phyloP scores from a whole-genome alignment of 768 basidiomycete genomes.

The Russula olivacea region DNA sequence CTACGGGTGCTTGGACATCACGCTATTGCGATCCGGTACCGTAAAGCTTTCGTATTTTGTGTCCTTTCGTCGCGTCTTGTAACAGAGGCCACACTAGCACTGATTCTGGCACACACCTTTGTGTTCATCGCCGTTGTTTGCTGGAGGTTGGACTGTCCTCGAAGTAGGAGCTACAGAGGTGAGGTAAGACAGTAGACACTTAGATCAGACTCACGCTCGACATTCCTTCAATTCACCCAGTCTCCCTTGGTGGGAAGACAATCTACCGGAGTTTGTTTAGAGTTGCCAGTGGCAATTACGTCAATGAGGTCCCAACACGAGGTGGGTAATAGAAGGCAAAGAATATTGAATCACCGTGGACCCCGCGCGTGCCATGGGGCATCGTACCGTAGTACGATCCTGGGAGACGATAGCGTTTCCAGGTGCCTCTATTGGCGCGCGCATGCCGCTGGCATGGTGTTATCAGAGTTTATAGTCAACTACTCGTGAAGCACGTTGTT shows the following conservation, averaged over 20 bases:
- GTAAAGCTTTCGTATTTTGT: background rate
- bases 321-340: background rate
- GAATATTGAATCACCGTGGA: too few species aligned
- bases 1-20: background rate
- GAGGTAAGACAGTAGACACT: background rate
- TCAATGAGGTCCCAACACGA: background rate
- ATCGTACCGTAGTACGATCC: background rate
- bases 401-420: background rate
- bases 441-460: too few species aligned
- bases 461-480: too few species aligned
- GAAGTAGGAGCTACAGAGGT: background rate
- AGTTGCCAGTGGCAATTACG: background rate
- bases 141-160: background rate
- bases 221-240: background rate
- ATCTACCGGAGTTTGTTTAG: background rate
- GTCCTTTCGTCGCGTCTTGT: background rate
- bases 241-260: too few species aligned
- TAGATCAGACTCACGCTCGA: background rate
- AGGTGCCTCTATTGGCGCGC: too few species aligned
- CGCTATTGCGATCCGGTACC: background rate
- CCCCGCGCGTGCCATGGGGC: too few species aligned
- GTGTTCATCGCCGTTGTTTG: background rate
- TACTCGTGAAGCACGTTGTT: too few species aligned
- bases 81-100: background rate
- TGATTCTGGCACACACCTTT: background rate